Conservation (phyloP, 345 rosid genomes). For the Eucalyptus globulus region DNA sequence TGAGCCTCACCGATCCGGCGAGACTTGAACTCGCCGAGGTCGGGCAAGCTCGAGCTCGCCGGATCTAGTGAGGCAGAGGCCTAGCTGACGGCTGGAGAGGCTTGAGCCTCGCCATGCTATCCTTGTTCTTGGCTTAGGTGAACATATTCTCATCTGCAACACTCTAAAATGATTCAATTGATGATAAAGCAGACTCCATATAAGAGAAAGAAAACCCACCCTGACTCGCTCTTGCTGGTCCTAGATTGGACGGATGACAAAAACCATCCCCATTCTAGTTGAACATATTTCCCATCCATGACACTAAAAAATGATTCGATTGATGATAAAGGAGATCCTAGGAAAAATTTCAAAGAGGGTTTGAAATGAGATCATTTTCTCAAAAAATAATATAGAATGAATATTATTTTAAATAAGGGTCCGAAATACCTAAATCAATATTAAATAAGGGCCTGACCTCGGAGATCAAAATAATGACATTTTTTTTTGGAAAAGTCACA, state of each 20-base stretch:
- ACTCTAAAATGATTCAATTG: not conserved
- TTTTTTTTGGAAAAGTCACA: not conserved
- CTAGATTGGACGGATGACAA: not conserved
- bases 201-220: not conserved
- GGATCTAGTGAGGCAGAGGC: fast-evolving
- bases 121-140: not conserved
- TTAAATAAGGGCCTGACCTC: fast-evolving
- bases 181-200: not conserved
- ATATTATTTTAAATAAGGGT: too few relatives aligned
- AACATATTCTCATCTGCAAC: not conserved
- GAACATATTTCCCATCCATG: not conserved
- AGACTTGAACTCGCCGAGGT: fast-evolving
- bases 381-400: too few relatives aligned
- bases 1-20: fast-evolving
- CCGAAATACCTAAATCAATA: not conserved
- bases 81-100: fast-evolving
- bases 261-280: not conserved
- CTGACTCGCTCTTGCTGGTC: not conserved
- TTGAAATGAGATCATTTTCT: not conserved
- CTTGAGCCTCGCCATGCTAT: not conserved
- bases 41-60: fast-evolving
- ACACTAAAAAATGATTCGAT: not conserved
- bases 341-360: too few relatives aligned
- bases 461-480: fast-evolving
- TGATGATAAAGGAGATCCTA: not conserved